Percentiles rank a stretch among this genome's conserved stretches.
phyloP scores from a whole-genome alignment of 2,329 filamentous ascomycete genomes.

The Sphaceloma murrayae region DNA sequence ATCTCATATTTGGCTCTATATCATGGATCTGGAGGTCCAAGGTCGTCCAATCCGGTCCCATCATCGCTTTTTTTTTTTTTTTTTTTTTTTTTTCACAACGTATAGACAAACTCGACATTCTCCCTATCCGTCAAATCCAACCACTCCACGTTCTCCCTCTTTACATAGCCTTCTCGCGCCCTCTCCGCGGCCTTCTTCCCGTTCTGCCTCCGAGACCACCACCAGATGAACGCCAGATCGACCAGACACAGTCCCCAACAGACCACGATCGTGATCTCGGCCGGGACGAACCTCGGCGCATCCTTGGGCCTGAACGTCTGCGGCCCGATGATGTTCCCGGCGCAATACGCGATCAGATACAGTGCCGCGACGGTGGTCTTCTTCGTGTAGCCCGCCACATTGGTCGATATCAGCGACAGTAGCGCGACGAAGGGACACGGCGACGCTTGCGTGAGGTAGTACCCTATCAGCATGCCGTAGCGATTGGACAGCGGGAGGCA shows the following conservation, averaged over 20 bases:
- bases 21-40: too few relatives aligned
- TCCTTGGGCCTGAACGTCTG: constrained; percentile 50
- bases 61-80: too few relatives aligned
- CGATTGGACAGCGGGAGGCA: constrained; percentile 50
- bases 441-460: constrained; percentile 54
- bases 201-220: constrained; percentile 52
- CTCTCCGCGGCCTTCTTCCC: constrained; percentile 46
- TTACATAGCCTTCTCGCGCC: constrained; percentile 47
- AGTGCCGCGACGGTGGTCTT: constrained; percentile 50
- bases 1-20: too few relatives aligned
- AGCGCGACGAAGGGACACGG: constrained; percentile 56
- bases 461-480: constrained; percentile 52
- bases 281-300: constrained; percentile 51
- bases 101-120: constrained; percentile 53
- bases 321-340: constrained; percentile 49
- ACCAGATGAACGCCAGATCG: constrained; percentile 52
- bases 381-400: constrained; percentile 51
- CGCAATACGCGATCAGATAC: constrained; percentile 44
- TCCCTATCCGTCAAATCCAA: constrained; percentile 56
- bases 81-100: constrained; percentile 35
- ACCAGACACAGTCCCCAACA: constrained; percentile 47
- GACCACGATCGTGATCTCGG: constrained; percentile 51
- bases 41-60: too few relatives aligned
- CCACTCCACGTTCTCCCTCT: constrained; percentile 57
- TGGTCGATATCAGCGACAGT: constrained; percentile 53